Evolutionary conservation across 768 basidiomycete species (phyloP), one percentile per base, ranked within the genome.

Genomic region (Suillus subalutaceus): DNA sequence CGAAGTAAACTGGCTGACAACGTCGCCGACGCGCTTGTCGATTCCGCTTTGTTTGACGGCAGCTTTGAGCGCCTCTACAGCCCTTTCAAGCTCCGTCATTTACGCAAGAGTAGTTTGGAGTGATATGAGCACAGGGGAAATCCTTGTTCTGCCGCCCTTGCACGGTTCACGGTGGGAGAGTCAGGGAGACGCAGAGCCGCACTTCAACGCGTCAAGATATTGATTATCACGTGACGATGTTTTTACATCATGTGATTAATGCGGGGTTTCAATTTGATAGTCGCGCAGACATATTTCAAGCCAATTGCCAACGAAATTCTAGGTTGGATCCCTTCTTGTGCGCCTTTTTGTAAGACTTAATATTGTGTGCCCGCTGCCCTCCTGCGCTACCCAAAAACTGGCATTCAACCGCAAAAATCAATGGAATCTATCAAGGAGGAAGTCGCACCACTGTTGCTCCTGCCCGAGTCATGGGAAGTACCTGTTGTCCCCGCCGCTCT

Each of bases 1-100:
- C 7, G 84, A 83, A 62, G 81, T 73, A 46, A 86, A 68, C 37
- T 82, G 80, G 59, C 75, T 71, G 40, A 83, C 73, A 10, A 77
- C 74, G 50, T 81, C 79, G 40, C 76, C 69, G 6, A 79, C 65
- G 43, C 73, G 74, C 32, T 69, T 69, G 53, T 75, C 75, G 40
- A 72, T 70, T 18, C 74, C 75, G 20, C 71, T 68, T 65, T 78
- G 76, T 50, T 64, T 65, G 1, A 79, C 69, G 13, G 75, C 70
- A 18, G 63, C 66, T 56, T 78, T 75, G 44, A 86, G 75, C 6
- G 66, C 61, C 20, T 78, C 68, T 8, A 79, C 65, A 4, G 82
- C 77, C 26, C 72, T 66, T 37, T 71, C 66, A 3, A 85, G 59
- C 3, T 65, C 69, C 59, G 72, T 67, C 71, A 43, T 62, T 26